Evolutionary conservation across 768 basidiomycete genomes (phyloP), one percentile per base, ranked within the genome.

Genomic region (Tephrocybe sp.): DNA sequence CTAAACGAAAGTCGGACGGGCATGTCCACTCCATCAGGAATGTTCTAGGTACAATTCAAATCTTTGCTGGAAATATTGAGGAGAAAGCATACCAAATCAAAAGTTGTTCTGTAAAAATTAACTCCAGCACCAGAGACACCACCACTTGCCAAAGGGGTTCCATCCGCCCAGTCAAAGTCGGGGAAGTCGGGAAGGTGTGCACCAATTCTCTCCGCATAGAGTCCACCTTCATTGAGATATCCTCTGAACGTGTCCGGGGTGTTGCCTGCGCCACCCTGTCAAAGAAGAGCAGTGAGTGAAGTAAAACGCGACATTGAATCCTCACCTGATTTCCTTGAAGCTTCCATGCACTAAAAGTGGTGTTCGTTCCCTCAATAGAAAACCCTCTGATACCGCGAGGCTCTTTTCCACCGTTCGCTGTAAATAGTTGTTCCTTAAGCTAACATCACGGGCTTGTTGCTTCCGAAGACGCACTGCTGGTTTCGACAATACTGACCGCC

Each of bases 221-320:
- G 57, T 1, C 76, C 77, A 11, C 78, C 78, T 63, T 77, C 77
- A 49, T 79, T 79, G 39, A 76, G 60, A 40, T 79, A 74, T 22
- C 77, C 78, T 18, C 78, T 64, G 50, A 67, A 68, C 12, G 69
- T 70, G 53, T 80, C 78, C 9, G 74, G 71, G 16, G 72, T 54
- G 22, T 68, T 54, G 10, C 65, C 64, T 18, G 72, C 72, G 5
- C 72, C 70, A 11, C 73, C 73, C 70, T 47, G 42, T 12, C 38
- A 8, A 10, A 31, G 27, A 30, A 13, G 4, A 19, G 7, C 7
- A 12, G 6, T n/a, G 21, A 18, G 18, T 47, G 13, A 42, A 18
- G n/a, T n/a, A n/a, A 23, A 19, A 3, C 33, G 13, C 2, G 27
- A 39, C n/a, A 30, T 11, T 13, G 16, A 21, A 23, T 4, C 18